phyloP scores from a whole-genome alignment of 2,329 filamentous ascomycete species.

The Aspergillus fumigatiaffinis region DNA sequence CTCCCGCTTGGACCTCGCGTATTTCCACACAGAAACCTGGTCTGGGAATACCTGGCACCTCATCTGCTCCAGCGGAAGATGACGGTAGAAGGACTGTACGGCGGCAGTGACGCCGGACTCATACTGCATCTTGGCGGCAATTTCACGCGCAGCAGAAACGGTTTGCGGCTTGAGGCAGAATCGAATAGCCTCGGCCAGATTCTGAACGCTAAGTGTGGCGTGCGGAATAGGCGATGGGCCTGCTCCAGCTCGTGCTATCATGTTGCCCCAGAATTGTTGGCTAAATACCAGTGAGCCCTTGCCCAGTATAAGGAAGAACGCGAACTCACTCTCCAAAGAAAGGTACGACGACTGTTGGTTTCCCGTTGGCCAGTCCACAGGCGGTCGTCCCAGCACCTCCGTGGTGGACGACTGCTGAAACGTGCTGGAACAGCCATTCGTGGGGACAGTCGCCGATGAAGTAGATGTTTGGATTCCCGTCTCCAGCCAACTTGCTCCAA shows the following conservation, averaged over 20 bases:
- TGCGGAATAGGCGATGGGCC: conserved; percentile 48
- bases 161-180: conserved; percentile 41
- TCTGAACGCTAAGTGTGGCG: conserved; percentile 42
- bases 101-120: conserved; percentile 43
- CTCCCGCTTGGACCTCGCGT: conserved; percentile 6
- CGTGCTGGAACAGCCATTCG: conserved; percentile 56
- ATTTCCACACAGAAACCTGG: conserved; percentile 28
- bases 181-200: conserved; percentile 45
- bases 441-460: conserved; percentile 55
- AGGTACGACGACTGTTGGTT: conserved; percentile 53
- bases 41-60: conserved; percentile 22
- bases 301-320: background rate
- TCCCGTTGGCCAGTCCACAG: conserved; percentile 48
- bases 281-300: conserved; percentile 5
- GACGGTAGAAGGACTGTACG: conserved; percentile 44
- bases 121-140: conserved; percentile 37
- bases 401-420: conserved; percentile 55
- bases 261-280: conserved; percentile 54
- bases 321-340: conserved; percentile 51
- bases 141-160: conserved; percentile 31
- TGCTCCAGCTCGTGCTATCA: conserved; percentile 48
- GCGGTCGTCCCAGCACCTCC: conserved; percentile 59
- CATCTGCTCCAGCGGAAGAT: conserved; percentile 24
- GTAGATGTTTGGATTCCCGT: conserved; percentile 38
- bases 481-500: conserved; percentile 48